Evolutionary conservation across 352 stramenopile species (phyloP), one percentile per base, ranked within the genome.

Genomic region (Phytophthora sp.): DNA sequence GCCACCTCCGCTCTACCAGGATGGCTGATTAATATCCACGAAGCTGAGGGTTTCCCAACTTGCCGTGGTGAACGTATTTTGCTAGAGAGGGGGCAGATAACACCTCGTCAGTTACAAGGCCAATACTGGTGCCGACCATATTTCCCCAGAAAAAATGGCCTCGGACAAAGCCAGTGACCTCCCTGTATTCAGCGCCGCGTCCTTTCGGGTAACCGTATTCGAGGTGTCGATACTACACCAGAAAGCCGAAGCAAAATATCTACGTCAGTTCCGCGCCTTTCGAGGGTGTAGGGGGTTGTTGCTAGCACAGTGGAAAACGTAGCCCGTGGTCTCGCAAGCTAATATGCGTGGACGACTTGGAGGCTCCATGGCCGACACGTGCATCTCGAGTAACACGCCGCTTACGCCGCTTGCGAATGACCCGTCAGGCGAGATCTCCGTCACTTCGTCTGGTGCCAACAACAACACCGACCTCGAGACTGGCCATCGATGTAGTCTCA

Each of bases 311-410:
- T 52, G 11, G 35, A 52, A 66, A 59, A 53, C 13, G 21, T 12
- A 11, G 24, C 2, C 7, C 27, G 29, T 45, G 26, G 20, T 50
- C 42, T 50, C 42, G 18, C 38, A 7, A 45, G 23, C 15, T 18
- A 36, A 27, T 39, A 71, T 72, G 50, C 64, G 57, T 9, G 64
- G 42, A 11, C 31, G 52, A 35, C 20, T 45, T 18, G 45, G 18
- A n/a, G 53, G 46, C 1, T 73, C 66, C 11, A 66, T 70, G 59
- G 39, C 6, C 4, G 60, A 69, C 27, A 70, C 59, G 7, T 73
- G 59, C 46, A 39, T 73, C 46, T 73, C 66, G 1, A 73, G 58
- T 24, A 69, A 63, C 26, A 66, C 45, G 2, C 49, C 66, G 33
- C 60, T 66, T 1, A 58, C 59, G 21, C 66, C 66, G 15, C 54